Conservation (phyloP, 805 yeast genomes). For the Metschnikowia vanudenii region DNA sequence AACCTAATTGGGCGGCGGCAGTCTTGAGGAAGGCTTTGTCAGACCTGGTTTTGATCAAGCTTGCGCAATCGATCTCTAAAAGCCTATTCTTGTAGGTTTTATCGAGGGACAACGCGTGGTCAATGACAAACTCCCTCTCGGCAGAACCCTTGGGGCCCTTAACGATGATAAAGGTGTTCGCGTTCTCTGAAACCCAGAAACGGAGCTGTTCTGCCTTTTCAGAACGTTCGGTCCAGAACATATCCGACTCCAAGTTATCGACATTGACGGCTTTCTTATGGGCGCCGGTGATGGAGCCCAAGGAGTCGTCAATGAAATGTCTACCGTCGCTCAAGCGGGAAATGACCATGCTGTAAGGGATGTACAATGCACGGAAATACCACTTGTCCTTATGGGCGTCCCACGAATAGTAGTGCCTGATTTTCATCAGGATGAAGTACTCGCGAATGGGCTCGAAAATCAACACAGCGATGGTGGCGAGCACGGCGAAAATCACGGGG, state of each 20-base stretch:
- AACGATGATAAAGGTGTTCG: slow-evolving; percentile 85
- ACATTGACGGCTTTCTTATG: slow-evolving; percentile 17
- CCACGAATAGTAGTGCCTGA: slow-evolving; percentile 58
- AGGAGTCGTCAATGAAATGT: slow-evolving; percentile 35
- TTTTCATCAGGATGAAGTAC: slow-evolving; percentile 70
- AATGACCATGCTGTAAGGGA: slow-evolving; percentile 27
- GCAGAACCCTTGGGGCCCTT: slow-evolving; percentile 97
- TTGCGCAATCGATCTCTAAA: slow-evolving; percentile 76
- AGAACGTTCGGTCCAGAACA: slow-evolving; percentile 69
- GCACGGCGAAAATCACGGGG: slow-evolving; percentile 73
- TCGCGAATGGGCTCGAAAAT: slow-evolving; percentile 93
- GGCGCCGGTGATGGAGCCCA: slow-evolving; percentile 13
- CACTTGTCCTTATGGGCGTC: slow-evolving; percentile 42
- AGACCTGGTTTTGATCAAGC: slow-evolving; percentile 66
- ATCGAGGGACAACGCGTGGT: slow-evolving; percentile 60
- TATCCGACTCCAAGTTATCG: slow-evolving; percentile 23
- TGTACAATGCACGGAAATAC: slow-evolving; percentile 25
- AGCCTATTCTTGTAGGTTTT: slow-evolving; percentile 44
- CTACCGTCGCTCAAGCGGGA: slow-evolving; percentile 33
- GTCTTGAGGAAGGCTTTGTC: slow-evolving; percentile 66
- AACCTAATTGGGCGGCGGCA: slow-evolving; percentile 78
- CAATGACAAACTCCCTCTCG: slow-evolving; percentile 72
- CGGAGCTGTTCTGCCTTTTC: slow-evolving; percentile 66
- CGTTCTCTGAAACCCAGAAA: slow-evolving; percentile 82
- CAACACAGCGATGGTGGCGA: slow-evolving; percentile 79